These are phyloP conservation scores for Rhizophagus prolifer DNA, from an alignment of 192 early-diverging fungal species.

Conservation along the genomic window DNA sequence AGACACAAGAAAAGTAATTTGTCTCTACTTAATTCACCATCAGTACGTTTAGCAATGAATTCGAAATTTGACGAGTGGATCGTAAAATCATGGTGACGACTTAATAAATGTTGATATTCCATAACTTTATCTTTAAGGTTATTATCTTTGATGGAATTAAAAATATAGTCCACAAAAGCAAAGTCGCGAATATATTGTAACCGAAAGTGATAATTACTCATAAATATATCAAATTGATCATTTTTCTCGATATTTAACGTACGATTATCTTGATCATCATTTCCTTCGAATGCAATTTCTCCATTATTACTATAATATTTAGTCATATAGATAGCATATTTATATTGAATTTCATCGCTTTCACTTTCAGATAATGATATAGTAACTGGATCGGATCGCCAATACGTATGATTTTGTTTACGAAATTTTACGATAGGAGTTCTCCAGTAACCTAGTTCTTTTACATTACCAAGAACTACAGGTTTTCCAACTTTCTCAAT, in stretches of 20 bases:
- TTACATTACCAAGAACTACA: neutral
- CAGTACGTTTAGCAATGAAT: neutral
- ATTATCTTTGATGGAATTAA: neutral
- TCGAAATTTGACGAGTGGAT: neutral
- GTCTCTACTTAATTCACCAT: neutral
- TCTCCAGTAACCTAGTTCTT: neutral
- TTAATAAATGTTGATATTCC: neutral
- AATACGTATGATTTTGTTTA: neutral
- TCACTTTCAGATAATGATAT: neutral
- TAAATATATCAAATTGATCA: neutral
- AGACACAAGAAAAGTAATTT: constrained; percentile 1
- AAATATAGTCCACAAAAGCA: neutral
- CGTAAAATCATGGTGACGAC: neutral
- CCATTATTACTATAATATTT: too few relatives aligned
- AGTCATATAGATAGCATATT: neutral
- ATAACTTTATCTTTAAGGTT: constrained; percentile 14
- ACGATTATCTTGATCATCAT: neutral
- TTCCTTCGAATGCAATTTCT: neutral
- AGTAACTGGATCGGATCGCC: neutral
- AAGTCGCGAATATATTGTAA: neutral
- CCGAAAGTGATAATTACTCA: neutral
- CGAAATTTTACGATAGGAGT: neutral
- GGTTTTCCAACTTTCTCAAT: neutral
- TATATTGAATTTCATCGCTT: neutral
- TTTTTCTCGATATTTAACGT: neutral